Conservation (phyloP, 2,329 filamentous ascomycete genomes). For the Hyphodiscus sp. region DNA sequence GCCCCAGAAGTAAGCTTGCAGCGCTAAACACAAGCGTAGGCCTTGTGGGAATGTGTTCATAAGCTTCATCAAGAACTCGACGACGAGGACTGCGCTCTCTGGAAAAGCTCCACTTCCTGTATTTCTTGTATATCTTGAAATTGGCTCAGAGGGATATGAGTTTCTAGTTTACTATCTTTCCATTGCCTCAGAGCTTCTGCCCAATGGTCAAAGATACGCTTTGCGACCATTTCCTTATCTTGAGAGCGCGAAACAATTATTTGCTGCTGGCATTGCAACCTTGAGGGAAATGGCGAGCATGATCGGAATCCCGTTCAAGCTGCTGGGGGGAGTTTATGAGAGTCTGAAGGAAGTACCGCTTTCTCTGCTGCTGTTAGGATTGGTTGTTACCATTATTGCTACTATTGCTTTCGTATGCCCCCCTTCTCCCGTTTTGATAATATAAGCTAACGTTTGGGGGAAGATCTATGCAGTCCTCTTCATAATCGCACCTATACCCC, state of each 20-base stretch:
- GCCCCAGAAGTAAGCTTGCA: background rate
- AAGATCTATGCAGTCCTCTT: conserved; percentile 64
- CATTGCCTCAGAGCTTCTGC: background rate
- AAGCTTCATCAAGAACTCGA: conserved; percentile 3
- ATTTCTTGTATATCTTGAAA: background rate
- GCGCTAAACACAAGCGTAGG: background rate
- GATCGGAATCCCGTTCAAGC: background rate
- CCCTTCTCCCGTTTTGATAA: background rate
- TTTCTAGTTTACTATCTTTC: background rate
- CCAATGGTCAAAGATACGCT: background rate
- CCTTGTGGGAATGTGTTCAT: conserved; percentile 21
- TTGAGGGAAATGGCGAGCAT: background rate
- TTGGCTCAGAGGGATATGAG: background rate
- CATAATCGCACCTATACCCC: conserved; percentile 74
- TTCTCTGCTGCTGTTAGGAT: conserved; percentile 10
- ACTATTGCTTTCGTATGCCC: conserved; percentile 14
- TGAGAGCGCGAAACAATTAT: background rate
- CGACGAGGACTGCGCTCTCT: conserved; percentile 1
- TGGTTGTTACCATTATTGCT: conserved; percentile 9
- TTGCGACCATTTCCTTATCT: background rate
- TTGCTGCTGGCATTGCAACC: background rate
- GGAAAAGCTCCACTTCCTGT: background rate
- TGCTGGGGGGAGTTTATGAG: conserved; percentile 5
- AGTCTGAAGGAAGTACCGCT: conserved; percentile 11
- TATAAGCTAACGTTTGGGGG: conserved; percentile 5